Evolutionary conservation across 2,329 filamentous ascomycete species (phyloP).

Genomic region (Venturia oleaginea): DNA sequence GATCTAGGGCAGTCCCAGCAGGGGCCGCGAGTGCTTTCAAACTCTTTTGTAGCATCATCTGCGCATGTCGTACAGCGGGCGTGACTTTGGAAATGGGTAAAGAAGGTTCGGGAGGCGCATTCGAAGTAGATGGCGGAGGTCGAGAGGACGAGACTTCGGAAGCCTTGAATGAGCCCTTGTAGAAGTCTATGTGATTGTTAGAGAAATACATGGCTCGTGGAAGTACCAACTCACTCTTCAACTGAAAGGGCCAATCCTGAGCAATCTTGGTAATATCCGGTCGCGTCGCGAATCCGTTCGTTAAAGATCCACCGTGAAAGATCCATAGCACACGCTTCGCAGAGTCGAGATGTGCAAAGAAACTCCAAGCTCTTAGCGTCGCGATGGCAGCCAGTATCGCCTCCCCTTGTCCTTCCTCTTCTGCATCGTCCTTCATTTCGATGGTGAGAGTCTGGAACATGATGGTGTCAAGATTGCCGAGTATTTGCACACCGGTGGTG

Average conservation of each 20-base stretch:
- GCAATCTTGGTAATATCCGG: background rate
- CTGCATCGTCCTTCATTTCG: background rate
- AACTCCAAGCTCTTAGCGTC: background rate
- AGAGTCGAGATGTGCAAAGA: slow-evolving; percentile 7
- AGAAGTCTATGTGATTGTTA: background rate
- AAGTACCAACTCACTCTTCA: background rate
- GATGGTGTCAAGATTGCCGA: slow-evolving; percentile 15
- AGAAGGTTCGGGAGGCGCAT: background rate
- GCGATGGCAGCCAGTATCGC: background rate
- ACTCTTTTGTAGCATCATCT: slow-evolving; percentile 1
- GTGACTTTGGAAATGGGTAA: background rate
- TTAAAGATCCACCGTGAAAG: background rate
- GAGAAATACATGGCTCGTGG: background rate
- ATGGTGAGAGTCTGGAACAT: slow-evolving; percentile 5
- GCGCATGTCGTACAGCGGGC: slow-evolving; percentile 2
- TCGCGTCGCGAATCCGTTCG: background rate
- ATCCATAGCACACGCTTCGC: slow-evolving; percentile 5
- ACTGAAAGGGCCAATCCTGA: slow-evolving; percentile 6
- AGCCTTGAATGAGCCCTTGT: background rate
- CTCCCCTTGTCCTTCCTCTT: background rate
- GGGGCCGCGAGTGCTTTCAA: background rate
- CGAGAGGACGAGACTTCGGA: background rate
- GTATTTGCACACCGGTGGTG: slow-evolving; percentile 24
- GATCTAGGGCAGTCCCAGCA: background rate
- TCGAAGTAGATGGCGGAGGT: background rate